Percentiles rank a stretch among this genome's conserved stretches.
phyloP scores from a whole-genome alignment of 2,329 filamentous ascomycete genomes.

The Tolypocladium capitatum region DNA sequence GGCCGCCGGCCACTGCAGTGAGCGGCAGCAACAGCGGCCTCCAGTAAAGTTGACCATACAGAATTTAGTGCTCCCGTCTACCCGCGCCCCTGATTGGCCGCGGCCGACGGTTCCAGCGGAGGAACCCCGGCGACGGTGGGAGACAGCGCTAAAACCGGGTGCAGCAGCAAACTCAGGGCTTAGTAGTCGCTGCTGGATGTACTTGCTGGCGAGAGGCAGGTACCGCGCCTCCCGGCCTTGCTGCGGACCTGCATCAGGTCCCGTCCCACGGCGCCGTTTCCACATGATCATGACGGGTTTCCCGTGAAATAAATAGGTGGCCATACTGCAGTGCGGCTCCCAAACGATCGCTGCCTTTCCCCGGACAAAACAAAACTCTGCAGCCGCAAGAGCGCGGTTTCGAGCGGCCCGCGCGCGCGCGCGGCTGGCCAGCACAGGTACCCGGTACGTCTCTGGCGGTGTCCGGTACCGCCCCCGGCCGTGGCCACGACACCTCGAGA shows the following conservation, averaged over 20 bases:
- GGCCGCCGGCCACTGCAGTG: not conserved
- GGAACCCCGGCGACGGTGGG: not conserved
- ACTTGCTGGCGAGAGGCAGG: not conserved
- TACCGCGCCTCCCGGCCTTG: not conserved
- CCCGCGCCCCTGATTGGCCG: not conserved
- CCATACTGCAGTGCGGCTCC: not conserved
- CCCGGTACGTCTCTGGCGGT: not conserved
- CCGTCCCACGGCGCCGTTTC: not conserved
- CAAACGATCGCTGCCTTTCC: not conserved
- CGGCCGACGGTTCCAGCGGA: not conserved
- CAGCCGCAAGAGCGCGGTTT: not conserved
- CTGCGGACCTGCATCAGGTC: not conserved
- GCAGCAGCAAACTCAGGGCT: not conserved
- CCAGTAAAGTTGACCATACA: not conserved
- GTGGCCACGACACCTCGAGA: constrained; percentile 25
- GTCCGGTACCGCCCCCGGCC: not conserved
- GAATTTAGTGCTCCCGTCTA: not conserved
- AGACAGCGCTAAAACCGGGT: not conserved
- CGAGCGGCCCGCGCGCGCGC: not conserved
- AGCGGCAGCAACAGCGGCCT: no score
- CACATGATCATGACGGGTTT: not conserved
- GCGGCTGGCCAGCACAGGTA: not conserved
- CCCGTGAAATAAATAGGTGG: not conserved
- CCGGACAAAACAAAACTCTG: no score
- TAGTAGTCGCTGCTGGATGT: not conserved